Evolutionary conservation across 2,329 filamentous ascomycete species (phyloP).

Genomic region (Elsinoe australis): DNA sequence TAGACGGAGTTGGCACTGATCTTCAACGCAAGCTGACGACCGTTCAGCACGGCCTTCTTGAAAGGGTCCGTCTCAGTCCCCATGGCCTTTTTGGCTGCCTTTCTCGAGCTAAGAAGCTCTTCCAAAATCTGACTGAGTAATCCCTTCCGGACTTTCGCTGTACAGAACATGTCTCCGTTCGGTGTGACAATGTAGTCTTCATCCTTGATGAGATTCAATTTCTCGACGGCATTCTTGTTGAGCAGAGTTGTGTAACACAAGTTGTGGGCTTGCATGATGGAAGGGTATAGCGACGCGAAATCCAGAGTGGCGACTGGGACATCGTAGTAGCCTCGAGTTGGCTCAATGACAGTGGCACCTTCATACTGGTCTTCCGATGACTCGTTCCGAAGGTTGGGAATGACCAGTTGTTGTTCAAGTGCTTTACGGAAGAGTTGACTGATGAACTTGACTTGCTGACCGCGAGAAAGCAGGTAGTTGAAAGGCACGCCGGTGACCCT

Average conservation of each 20-base stretch:
- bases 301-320: constrained; percentile 93
- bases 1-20: constrained; percentile 97
- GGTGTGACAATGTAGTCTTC: constrained; percentile 96
- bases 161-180: constrained; percentile 89
- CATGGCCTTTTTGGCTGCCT: constrained; percentile 86
- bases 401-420: constrained; percentile 83
- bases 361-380: constrained; percentile 81
- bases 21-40: constrained; percentile 92
- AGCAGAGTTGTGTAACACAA: constrained; percentile 93
- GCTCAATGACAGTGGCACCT: constrained; percentile 96
- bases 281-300: constrained; percentile 97
- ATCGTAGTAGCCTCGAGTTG: constrained; percentile 85
- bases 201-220: constrained; percentile 69
- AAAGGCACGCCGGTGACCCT: constrained; percentile 98
- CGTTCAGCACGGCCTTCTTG: constrained; percentile 95
- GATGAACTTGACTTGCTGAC: constrained; percentile 96
- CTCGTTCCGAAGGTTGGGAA: constrained; percentile 73
- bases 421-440: constrained; percentile 96
- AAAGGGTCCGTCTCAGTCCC: constrained; percentile 87
- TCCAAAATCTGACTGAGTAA: constrained; percentile 91
- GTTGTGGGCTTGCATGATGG: constrained; percentile 98
- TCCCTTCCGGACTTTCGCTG: constrained; percentile 79
- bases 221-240: constrained; percentile 69
- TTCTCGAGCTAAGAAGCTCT: constrained; percentile 83
- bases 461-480: constrained; percentile 82